A percentile compares a stretch with the other conserved stretches of the same genome.
Conservation (phyloP, 108 stramenopile genomes). For the Nitzschia palea region DNA sequence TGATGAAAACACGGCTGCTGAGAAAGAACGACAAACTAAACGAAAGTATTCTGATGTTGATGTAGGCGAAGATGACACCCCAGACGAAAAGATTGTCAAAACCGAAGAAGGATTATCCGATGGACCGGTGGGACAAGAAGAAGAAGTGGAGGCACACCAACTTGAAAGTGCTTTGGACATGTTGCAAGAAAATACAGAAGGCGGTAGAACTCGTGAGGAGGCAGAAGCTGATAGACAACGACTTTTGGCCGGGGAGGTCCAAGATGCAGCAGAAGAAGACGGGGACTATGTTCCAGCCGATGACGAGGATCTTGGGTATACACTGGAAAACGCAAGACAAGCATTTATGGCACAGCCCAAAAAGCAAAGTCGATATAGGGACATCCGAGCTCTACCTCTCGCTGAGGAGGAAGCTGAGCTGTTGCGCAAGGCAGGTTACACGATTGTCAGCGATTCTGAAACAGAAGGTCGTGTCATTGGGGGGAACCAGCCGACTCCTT, state of each 20-base stretch:
- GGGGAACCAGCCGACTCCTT: conserved; percentile 69
- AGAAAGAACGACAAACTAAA: conserved; percentile 25
- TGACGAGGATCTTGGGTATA: conserved; percentile 59
- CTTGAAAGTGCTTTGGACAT: conserved; percentile 74
- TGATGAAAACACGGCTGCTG: conserved; percentile 27
- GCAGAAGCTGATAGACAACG: conserved; percentile 79
- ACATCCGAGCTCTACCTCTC: conserved; percentile 44
- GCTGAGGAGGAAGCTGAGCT: conserved; percentile 66
- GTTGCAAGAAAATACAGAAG: conserved; percentile 49
- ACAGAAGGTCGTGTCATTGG: conserved; percentile 54
- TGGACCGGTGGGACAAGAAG: conserved; percentile 23
- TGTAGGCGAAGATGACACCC: conserved; percentile 18
- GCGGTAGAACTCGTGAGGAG: conserved; percentile 78
- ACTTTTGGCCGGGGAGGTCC: conserved; percentile 65
- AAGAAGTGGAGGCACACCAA: conserved; percentile 55
- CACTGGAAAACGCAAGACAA: conserved; percentile 29
- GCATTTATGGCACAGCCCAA: conserved; percentile 15
- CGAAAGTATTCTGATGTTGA: conserved; percentile 31
- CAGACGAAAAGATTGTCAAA: conserved; percentile 29
- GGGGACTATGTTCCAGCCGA: conserved; percentile 41
- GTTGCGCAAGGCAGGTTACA: conserved; percentile 63
- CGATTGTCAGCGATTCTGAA: conserved; percentile 82
- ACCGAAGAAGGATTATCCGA: conserved; percentile 19
- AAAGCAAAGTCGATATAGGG: conserved; percentile 16
- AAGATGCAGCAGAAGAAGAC: conserved; percentile 12